Evolutionary conservation across 768 basidiomycete genomes (phyloP).

Genomic region (Amanita polypyramis): DNA sequence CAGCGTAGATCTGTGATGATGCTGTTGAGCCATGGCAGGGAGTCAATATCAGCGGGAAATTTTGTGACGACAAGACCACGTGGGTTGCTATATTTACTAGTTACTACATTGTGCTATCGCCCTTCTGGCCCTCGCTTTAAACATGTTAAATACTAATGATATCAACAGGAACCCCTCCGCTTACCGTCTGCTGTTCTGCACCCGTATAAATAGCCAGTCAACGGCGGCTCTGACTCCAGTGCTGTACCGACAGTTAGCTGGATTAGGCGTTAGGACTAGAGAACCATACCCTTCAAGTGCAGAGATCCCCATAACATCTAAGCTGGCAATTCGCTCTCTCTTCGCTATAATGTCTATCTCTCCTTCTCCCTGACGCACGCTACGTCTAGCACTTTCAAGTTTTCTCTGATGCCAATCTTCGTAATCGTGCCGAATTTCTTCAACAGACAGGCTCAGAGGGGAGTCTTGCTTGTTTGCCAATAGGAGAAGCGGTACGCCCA

Average conservation of each 20-base stretch:
- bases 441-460: constrained; percentile 68
- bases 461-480: constrained; percentile 96
- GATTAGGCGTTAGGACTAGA: constrained; percentile 2
- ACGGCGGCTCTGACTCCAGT: constrained; percentile 85
- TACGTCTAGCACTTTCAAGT: constrained; percentile 55
- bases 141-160: constrained; percentile 6
- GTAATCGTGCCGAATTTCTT: constrained; percentile 85
- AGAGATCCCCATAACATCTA: constrained; percentile 86
- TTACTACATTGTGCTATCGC: not conserved
- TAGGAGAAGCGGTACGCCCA: constrained; percentile 82
- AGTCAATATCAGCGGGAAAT: not conserved
- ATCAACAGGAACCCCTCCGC: constrained; percentile 2
- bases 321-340: constrained; percentile 55
- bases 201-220: constrained; percentile 90
- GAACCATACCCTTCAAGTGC: constrained; percentile 75
- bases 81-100: not conserved
- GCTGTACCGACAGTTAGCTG: constrained; percentile 26
- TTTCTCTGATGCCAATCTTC: constrained; percentile 79
- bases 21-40: constrained; percentile 12
- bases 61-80: not conserved
- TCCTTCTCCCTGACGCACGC: constrained; percentile 33
- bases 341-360: constrained; percentile 34
- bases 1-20: constrained; percentile 47
- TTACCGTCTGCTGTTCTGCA: constrained; percentile 79
- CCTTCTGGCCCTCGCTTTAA: constrained; percentile 3